A percentile compares a stretch with the other conserved stretches of the same genome.
These are phyloP conservation scores for Scedosporium aurantiacum DNA, from an alignment of 2,329 filamentous ascomycete species.

Conservation along the genomic window DNA sequence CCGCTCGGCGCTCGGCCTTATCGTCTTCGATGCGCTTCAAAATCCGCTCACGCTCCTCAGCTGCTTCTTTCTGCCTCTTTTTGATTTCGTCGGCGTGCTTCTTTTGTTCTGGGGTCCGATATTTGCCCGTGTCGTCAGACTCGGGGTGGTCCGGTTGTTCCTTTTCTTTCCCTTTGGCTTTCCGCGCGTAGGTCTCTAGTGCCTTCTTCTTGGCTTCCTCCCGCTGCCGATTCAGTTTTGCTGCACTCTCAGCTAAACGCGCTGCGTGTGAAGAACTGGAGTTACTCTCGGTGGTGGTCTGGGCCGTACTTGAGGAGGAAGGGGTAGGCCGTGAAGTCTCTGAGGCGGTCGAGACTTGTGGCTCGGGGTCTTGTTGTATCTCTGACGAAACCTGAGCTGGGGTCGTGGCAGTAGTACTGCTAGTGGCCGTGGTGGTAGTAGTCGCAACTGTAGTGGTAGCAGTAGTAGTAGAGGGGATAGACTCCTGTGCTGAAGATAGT, in stretches of 20 bases:
- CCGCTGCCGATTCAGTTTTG: constrained; percentile 29
- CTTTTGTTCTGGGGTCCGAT: constrained; percentile 16
- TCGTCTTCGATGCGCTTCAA: constrained; percentile 68
- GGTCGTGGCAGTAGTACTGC: constrained; percentile 10
- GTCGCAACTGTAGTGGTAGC: constrained; percentile 11
- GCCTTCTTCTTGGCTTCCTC: constrained; percentile 34
- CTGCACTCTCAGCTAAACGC: constrained; percentile 38
- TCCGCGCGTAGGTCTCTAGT: constrained; percentile 21
- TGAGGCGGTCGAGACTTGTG: neutral
- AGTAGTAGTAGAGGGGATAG: constrained; percentile 11
- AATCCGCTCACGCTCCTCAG: constrained; percentile 59
- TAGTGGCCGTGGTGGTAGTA: constrained; percentile 10
- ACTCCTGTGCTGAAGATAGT: constrained; percentile 9
- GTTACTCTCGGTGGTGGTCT: neutral
- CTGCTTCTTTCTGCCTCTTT: constrained; percentile 53
- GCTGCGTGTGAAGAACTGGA: constrained; percentile 17
- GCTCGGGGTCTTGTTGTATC: neutral
- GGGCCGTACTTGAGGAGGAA: neutral
- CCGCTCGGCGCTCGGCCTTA: constrained; percentile 51
- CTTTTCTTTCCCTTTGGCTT: constrained; percentile 19
- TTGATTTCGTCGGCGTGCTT: constrained; percentile 45
- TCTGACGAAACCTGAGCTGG: constrained; percentile 7
- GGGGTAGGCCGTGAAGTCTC: neutral
- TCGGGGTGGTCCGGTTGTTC: constrained; percentile 23
- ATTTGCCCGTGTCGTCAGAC: constrained; percentile 15